Base-by-base conservation (phyloP, 164 flowering plant species). In the Annona cherimola region DNA sequence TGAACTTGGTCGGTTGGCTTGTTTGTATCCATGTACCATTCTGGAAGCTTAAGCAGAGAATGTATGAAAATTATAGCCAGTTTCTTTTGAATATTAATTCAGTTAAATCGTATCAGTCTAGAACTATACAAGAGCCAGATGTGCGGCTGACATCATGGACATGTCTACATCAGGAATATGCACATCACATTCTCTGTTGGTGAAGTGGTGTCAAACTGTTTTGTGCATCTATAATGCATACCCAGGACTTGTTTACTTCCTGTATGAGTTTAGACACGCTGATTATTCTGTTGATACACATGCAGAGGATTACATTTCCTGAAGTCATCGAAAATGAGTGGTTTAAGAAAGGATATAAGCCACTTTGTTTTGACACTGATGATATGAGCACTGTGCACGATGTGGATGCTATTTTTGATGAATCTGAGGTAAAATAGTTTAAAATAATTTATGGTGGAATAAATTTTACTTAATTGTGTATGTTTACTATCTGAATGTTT, bases 311-410 rank as follows among this genome's bases (percentile, higher is more conserved):
- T 45, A 86, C 90, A 42, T 83, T 88, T 76, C 73, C 89, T 8
- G 97, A 93, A 72, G 85, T 96, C 61, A 86, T 92, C 77, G 93
- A 93, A 82, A 93, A 90, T 79, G 99, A 96, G 41, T 96, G 99
- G 99, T 96, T 96, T 78, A 96, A 88, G 83, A 96, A 93, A 83
- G 98, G 97, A 39, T 96, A 93, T 77, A 86, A 87, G 80, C 89
- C 89, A 35, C 94, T 94, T 11, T 76, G 19, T 39, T 96, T 92
- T 80, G 89, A 88, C 69, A 84, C 89, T 61, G 83, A 81, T 61
- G 81, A 92, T 72, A 83, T 88, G 63, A 78, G 69, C 5, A 35
- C 73, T 68, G 91, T 92, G 73, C 93, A 79, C 78, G 97, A 96
- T 70, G 88, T 96, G 71, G 84, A 93, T 82, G 87, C 92, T 42